phyloP scores from a whole-genome alignment of 352 stramenopile species.

The Globisporangium iwayamae region DNA sequence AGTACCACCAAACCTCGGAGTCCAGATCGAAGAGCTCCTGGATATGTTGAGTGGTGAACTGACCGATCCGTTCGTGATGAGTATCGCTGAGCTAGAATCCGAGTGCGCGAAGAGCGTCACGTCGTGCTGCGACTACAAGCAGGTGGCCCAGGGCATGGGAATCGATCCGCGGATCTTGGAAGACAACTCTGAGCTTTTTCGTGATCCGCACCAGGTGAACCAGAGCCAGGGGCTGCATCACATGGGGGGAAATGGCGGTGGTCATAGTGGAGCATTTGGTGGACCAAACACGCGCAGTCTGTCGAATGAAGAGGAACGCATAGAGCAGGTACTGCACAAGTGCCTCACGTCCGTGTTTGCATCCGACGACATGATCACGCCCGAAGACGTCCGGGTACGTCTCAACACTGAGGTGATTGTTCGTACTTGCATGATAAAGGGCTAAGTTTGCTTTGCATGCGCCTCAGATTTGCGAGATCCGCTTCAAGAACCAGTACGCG shows the following conservation, averaged over 20 bases:
- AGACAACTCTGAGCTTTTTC: constrained; percentile 33
- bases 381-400: constrained; percentile 48
- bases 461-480: constrained; percentile 42
- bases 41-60: constrained; percentile 11
- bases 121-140: constrained; percentile 13
- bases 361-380: constrained; percentile 59
- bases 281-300: constrained; percentile 25
- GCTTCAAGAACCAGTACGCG: constrained; percentile 70
- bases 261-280: constrained; percentile 13
- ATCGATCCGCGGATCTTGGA: constrained; percentile 37
- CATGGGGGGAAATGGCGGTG: constrained; percentile 13
- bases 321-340: constrained; percentile 80
- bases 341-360: constrained; percentile 80
- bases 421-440: neutral
- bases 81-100: constrained; percentile 17
- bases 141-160: constrained; percentile 30
- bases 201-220: constrained; percentile 39
- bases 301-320: constrained; percentile 70
- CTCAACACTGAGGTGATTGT: too few species aligned
- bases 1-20: constrained; percentile 15
- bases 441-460: constrained; percentile 8
- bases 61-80: constrained; percentile 30
- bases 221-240: constrained; percentile 29
- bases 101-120: constrained; percentile 13
- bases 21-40: constrained; percentile 34